Percentiles rank a stretch among this genome's conserved stretches.
phyloP scores from a whole-genome alignment of 257 asterid species.

The Asclepias syriaca region DNA sequence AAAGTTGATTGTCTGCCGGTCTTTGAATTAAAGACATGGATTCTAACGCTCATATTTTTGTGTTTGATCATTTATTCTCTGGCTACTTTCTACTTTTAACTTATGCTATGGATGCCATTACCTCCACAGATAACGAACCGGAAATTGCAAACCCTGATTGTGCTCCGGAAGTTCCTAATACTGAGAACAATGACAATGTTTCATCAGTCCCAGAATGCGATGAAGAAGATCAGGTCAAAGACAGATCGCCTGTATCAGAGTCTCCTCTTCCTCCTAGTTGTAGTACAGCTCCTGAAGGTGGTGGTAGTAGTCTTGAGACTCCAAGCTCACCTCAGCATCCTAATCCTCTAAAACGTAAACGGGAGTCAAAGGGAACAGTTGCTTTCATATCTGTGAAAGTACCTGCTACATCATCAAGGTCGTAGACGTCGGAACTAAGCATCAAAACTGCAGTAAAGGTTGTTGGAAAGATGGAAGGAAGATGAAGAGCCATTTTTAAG shows the following conservation, averaged over 20 bases:
- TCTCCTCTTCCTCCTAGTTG: conserved; percentile 23
- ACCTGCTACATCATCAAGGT: conserved; percentile 13
- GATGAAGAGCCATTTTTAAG: conserved; percentile 47
- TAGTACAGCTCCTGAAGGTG: conserved; percentile 14
- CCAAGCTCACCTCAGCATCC: conserved; percentile 19
- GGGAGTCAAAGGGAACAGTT: conserved; percentile 36
- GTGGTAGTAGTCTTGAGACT: conserved; percentile 4
- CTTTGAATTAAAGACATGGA: background rate
- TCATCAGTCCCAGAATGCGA: conserved; percentile 14
- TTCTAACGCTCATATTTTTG: background rate
- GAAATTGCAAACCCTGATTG: conserved; percentile 18
- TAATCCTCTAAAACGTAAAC: conserved; percentile 24
- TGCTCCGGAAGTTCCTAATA: conserved; percentile 17
- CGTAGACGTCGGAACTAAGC: conserved; percentile 19
- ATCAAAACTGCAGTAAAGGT: conserved; percentile 26
- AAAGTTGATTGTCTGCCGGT: background rate
- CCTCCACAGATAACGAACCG: conserved; percentile 37
- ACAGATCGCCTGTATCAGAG: conserved; percentile 17
- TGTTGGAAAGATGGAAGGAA: conserved; percentile 22
- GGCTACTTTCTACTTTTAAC: background rate
- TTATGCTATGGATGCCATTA: conserved; percentile 2
- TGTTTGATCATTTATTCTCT: background rate
- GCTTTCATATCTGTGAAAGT: conserved; percentile 58
- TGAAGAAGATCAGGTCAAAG: conserved; percentile 22
- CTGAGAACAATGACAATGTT: conserved; percentile 9